Evolutionary conservation across 768 basidiomycete species (phyloP).

Genomic region (Trametes cubensis): DNA sequence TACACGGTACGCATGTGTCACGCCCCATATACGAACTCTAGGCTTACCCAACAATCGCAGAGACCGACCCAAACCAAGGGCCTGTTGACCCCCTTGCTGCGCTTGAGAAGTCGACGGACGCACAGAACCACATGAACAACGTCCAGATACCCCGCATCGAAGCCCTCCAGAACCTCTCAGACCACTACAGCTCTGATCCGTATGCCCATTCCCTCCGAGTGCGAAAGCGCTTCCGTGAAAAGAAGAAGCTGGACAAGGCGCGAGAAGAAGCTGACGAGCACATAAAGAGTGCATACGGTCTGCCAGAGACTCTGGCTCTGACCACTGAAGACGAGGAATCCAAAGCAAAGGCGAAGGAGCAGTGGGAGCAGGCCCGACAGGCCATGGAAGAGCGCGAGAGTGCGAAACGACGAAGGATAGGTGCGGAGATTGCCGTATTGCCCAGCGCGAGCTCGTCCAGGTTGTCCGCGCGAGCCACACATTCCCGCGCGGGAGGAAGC

Average conservation of each 20-base stretch:
- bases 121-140: slow-evolving; percentile 69
- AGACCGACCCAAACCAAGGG: slow-evolving; percentile 65
- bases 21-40: neutral
- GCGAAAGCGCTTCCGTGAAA: slow-evolving; percentile 81
- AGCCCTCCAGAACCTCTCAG: slow-evolving; percentile 73
- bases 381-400: slow-evolving; percentile 48
- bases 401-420: slow-evolving; percentile 50
- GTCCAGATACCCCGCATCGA: slow-evolving; percentile 82
- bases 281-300: slow-evolving; percentile 74
- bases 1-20: slow-evolving; percentile 62
- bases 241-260: slow-evolving; percentile 78
- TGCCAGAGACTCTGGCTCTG: slow-evolving; percentile 70
- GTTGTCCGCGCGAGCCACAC: neutral
- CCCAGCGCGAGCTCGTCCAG: slow-evolving; percentile 11
- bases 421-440: slow-evolving; percentile 21
- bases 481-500: neutral
- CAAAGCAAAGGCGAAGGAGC: slow-evolving; percentile 60
- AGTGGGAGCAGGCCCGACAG: slow-evolving; percentile 59
- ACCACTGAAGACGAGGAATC: slow-evolving; percentile 65
- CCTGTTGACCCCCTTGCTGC: slow-evolving; percentile 85
- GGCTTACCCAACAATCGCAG: slow-evolving; percentile 38
- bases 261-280: slow-evolving; percentile 70
- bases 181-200: slow-evolving; percentile 83
- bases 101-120: slow-evolving; percentile 85
- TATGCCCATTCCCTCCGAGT: slow-evolving; percentile 75